Evolutionary conservation across 2,329 filamentous ascomycete genomes (phyloP).

Genomic region (Calycina marina): DNA sequence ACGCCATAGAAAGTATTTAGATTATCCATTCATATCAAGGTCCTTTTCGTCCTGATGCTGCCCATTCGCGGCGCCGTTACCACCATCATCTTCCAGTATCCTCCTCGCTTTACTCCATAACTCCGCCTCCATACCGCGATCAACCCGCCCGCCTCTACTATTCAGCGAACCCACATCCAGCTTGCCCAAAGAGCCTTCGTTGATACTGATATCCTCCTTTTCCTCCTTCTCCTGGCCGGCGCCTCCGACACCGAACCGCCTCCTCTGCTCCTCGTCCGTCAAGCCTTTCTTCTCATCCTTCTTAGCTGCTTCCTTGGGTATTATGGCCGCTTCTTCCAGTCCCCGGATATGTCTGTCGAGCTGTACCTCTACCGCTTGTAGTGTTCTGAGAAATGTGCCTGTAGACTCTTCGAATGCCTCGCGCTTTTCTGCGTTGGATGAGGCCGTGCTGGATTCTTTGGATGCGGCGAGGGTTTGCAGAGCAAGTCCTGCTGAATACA

Average conservation of each 20-base stretch:
- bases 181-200: conserved; percentile 30
- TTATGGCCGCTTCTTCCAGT: conserved; percentile 67
- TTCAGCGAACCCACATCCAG: conserved; percentile 86
- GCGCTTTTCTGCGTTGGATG: conserved; percentile 10
- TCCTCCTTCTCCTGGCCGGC: conserved; percentile 6
- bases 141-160: conserved; percentile 67
- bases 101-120: conserved; percentile 50
- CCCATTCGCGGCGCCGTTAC: no score
- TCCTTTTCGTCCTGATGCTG: no score
- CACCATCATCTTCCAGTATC: no score
- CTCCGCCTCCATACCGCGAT: conserved; percentile 71
- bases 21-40: no score
- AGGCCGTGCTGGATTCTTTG: conserved; percentile 12
- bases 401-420: conserved; percentile 43
- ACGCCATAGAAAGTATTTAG: no score
- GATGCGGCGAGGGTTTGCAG: conserved; percentile 46
- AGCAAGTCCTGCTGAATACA: conserved; percentile 44
- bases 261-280: no score
- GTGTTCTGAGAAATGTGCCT: conserved; percentile 53
- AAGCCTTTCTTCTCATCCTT: conserved; percentile 10
- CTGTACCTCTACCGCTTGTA: conserved; percentile 61
- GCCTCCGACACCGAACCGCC: conserved; percentile 2
- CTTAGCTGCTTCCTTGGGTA: conserved; percentile 29
- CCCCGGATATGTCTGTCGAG: conserved; percentile 65
- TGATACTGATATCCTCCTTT: conserved; percentile 15